phyloP scores from a whole-genome alignment of 169 alveolate species.

The Cryptosporidium xiaoi region DNA sequence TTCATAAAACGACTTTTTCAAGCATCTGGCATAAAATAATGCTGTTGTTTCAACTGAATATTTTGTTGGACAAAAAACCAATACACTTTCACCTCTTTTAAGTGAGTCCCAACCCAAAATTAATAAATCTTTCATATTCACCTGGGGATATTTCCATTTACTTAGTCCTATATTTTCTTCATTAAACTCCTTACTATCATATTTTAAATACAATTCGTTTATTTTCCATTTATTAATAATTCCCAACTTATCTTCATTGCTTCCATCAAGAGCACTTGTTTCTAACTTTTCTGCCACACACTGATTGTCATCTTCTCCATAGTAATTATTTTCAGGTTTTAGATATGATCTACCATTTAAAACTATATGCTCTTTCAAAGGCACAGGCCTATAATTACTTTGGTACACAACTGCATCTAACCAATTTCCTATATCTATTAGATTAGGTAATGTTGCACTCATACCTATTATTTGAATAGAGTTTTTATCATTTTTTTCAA shows the following conservation, averaged over 20 bases:
- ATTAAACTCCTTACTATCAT: not conserved
- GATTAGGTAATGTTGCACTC: slow-evolving; percentile 88
- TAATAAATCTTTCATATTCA: slow-evolving; percentile 63
- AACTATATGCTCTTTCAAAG: slow-evolving; percentile 77
- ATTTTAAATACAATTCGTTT: not conserved
- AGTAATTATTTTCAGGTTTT: slow-evolving; percentile 15
- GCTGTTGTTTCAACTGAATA: slow-evolving; percentile 75
- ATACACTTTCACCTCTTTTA: slow-evolving; percentile 76
- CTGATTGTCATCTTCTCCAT: not conserved
- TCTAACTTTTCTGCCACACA: not conserved
- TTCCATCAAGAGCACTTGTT: not conserved
- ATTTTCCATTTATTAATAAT: slow-evolving; percentile 4
- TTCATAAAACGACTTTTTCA: slow-evolving; percentile 30
- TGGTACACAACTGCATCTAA: slow-evolving; percentile 82
- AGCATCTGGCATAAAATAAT: slow-evolving; percentile 42
- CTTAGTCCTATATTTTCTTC: not conserved
- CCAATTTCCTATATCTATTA: slow-evolving; percentile 81
- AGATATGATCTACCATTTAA: slow-evolving; percentile 73
- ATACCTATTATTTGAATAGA: slow-evolving; percentile 83
- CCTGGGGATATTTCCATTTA: slow-evolving; percentile 61
- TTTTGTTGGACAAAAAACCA: slow-evolving; percentile 80
- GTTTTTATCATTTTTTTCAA: slow-evolving; percentile 26
- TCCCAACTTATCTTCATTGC: not conserved
- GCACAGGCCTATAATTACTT: slow-evolving; percentile 83
- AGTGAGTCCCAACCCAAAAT: slow-evolving; percentile 78